Conservation (phyloP, 2,329 filamentous ascomycete species). For the Colletotrichum sp. region DNA sequence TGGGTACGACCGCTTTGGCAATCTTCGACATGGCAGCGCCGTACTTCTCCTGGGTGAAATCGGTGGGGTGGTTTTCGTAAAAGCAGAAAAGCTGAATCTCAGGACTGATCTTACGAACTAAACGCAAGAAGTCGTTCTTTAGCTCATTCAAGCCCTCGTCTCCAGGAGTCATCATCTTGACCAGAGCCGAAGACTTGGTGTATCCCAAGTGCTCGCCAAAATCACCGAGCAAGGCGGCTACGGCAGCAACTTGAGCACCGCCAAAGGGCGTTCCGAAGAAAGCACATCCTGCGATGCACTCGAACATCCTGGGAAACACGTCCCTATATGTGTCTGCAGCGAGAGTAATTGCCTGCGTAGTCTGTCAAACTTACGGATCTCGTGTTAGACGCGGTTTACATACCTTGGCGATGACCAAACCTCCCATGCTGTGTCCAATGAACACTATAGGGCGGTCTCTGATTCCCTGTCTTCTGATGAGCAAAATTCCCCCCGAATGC, state of each 20-base stretch:
- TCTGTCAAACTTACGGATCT: background rate
- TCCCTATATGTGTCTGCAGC: constrained; percentile 38
- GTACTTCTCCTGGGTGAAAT: constrained; percentile 28
- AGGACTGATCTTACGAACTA: constrained; percentile 36
- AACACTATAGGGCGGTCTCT: constrained; percentile 43
- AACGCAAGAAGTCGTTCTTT: constrained; percentile 42
- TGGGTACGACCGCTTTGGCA: constrained; percentile 34
- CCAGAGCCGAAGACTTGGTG: constrained; percentile 38
- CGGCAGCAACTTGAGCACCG: constrained; percentile 40
- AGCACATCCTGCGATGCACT: constrained; percentile 41
- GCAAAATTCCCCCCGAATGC: background rate
- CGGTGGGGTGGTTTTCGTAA: constrained; percentile 43
- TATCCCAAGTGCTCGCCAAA: constrained; percentile 36
- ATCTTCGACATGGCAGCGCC: constrained; percentile 36
- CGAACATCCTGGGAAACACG: constrained; percentile 42
- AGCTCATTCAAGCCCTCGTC: constrained; percentile 42
- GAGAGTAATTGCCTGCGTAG: constrained; percentile 20
- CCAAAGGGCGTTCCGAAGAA: constrained; percentile 48
- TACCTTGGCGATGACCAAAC: constrained; percentile 47
- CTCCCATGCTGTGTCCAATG: constrained; percentile 50
- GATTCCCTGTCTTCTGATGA: background rate
- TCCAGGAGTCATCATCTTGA: constrained; percentile 44
- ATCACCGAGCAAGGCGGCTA: constrained; percentile 40
- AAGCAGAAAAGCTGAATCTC: constrained; percentile 43
- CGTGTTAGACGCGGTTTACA: constrained; percentile 13